These are phyloP conservation scores for Melastoma malabathricum DNA, from an alignment of 345 rosid species.

Conservation along the genomic window DNA sequence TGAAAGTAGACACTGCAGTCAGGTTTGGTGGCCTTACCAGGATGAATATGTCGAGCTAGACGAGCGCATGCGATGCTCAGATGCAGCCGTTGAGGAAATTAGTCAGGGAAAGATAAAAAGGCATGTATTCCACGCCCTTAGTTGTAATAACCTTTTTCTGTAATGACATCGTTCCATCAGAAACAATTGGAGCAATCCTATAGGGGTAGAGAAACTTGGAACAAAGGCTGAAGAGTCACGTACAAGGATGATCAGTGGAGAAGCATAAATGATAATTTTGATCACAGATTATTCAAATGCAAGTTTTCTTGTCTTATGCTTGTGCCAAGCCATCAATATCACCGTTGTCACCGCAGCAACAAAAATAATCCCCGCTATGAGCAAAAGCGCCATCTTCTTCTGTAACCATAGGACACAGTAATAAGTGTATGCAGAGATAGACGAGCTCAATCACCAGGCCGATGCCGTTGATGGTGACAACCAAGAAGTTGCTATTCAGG, in stretches of 20 bases:
- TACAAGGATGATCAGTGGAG: constrained; percentile 23
- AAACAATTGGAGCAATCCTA: no score
- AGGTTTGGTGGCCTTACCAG: constrained; percentile 14
- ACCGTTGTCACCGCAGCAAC: background rate
- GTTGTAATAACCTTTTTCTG: constrained; percentile 32
- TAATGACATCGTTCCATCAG: background rate
- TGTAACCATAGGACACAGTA: no score
- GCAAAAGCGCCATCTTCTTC: constrained; percentile 9
- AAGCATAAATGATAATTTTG: constrained; percentile 25
- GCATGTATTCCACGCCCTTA: constrained; percentile 42
- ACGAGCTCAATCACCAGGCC: constrained; percentile 21
- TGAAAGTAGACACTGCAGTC: background rate
- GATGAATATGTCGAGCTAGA: constrained; percentile 22
- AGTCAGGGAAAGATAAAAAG: constrained; percentile 26
- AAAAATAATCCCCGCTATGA: constrained; percentile 9
- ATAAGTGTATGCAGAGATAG: constrained; percentile 20
- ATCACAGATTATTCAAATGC: constrained; percentile 17
- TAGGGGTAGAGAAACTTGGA: background rate
- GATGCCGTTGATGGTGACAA: constrained; percentile 23
- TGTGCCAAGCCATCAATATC: constrained; percentile 10
- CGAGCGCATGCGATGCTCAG: constrained; percentile 29
- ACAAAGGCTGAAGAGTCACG: background rate
- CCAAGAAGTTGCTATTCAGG: constrained; percentile 26
- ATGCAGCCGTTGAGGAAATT: constrained; percentile 17
- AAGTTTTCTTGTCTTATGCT: constrained; percentile 5